Conservation (phyloP, 495 filamentous ascomycete genomes). For the Apodospora peruviana region DNA sequence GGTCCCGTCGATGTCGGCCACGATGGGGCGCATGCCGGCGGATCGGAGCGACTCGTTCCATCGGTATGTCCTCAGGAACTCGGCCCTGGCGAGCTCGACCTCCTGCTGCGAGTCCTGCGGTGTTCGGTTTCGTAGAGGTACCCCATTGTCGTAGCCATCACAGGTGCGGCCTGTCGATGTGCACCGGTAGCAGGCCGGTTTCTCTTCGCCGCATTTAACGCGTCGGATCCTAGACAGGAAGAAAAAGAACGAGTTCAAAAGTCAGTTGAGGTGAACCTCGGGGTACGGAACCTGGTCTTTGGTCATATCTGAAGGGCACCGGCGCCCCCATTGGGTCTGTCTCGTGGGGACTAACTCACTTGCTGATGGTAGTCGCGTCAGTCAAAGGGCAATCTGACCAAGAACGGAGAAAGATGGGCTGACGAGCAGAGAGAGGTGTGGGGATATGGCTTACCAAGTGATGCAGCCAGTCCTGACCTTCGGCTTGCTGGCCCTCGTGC, state of each 20-base stretch:
- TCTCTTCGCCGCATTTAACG: slow-evolving; percentile 39
- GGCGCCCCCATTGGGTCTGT: not conserved
- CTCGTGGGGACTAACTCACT: too few species aligned
- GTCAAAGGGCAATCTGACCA: not conserved
- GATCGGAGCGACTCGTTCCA: slow-evolving; percentile 25
- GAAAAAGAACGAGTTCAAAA: too few species aligned
- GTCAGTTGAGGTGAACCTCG: too few species aligned
- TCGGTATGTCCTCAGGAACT: slow-evolving; percentile 26
- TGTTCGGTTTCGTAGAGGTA: not conserved
- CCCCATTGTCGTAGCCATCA: slow-evolving; percentile 37
- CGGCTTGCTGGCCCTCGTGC: slow-evolving; percentile 27
- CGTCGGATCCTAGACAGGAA: slow-evolving; percentile 18
- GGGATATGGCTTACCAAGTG: slow-evolving; percentile 18
- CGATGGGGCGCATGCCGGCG: slow-evolving; percentile 31
- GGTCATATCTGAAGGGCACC: too few species aligned
- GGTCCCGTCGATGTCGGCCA: slow-evolving; percentile 30
- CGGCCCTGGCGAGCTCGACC: slow-evolving; percentile 22
- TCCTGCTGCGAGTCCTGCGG: not conserved
- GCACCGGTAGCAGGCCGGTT: slow-evolving; percentile 34
- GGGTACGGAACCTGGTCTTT: too few species aligned
- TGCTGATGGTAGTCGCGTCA: not conserved
- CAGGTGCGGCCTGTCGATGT: slow-evolving; percentile 38
- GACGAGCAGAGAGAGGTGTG: not conserved
- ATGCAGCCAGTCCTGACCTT: slow-evolving; percentile 29
- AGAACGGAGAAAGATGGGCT: not conserved